Evolutionary conservation across 164 flowering plant genomes (phyloP).

Genomic region (Kingdonia uniflora): DNA sequence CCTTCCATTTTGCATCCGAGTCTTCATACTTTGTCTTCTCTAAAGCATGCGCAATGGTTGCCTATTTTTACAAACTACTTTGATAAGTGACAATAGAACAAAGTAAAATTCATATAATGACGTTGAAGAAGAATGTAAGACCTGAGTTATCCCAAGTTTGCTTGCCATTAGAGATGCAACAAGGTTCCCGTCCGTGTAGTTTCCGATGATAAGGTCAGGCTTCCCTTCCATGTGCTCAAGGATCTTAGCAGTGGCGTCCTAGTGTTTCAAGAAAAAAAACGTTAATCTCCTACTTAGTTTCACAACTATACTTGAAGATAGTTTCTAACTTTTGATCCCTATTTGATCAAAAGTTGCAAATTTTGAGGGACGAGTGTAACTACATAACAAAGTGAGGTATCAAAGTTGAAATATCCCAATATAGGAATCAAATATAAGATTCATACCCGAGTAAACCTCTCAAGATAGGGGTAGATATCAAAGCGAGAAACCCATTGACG

Average conservation of each 20-base stretch:
- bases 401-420: too few relatives aligned
- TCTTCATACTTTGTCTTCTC: slow-evolving; percentile 97
- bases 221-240: slow-evolving; percentile 66
- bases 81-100: neutral
- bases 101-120: neutral
- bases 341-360: too few relatives aligned
- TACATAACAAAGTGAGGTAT: too few relatives aligned
- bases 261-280: neutral
- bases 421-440: too few relatives aligned
- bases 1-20: slow-evolving; percentile 85
- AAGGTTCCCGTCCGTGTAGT: slow-evolving; percentile 85
- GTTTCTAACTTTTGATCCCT: neutral
- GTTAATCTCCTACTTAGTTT: too few relatives aligned
- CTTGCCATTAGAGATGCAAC: slow-evolving; percentile 84
- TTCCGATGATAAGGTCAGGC: slow-evolving; percentile 89
- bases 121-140: slow-evolving; percentile 11
- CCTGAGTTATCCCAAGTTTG: slow-evolving; percentile 81
- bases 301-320: too few relatives aligned
- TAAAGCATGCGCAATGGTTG: slow-evolving; percentile 92
- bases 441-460: slow-evolving; percentile 60
- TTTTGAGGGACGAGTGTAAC: too few relatives aligned
- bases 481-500: slow-evolving; percentile 90
- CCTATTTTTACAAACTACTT: slow-evolving; percentile 28
- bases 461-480: slow-evolving; percentile 90
- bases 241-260: slow-evolving; percentile 78